Evolutionary conservation across 1,284 basidiomycete species (phyloP).

Genomic region (Naganishia sp.): DNA sequence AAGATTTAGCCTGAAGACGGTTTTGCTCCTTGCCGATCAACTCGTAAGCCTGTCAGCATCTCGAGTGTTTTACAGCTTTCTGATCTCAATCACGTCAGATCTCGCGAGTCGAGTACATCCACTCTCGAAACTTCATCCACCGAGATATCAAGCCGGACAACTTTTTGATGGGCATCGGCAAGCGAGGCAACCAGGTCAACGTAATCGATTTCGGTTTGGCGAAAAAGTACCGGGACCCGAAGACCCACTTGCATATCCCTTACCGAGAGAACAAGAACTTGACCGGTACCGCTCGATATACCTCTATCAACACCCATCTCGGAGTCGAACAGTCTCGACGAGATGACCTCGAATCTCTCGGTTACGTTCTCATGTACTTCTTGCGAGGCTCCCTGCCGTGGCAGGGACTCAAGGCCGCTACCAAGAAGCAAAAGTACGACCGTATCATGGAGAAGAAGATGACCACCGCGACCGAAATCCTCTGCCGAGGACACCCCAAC

Average conservation of each 20-base stretch:
- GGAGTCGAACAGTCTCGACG: constrained; percentile 96
- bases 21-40: constrained; percentile 94
- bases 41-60: constrained; percentile 62
- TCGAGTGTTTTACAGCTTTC: constrained; percentile 25
- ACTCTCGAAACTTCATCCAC: constrained; percentile 99
- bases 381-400: constrained; percentile 92
- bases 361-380: constrained; percentile 97
- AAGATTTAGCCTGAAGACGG: constrained; percentile 97
- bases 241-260: constrained; percentile 98
- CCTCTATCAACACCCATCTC: constrained; percentile 97
- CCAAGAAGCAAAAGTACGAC: constrained; percentile 99
- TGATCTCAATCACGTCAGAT: constrained; percentile 62
- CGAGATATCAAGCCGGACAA: constrained; percentile 99
- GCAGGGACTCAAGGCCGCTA: constrained; percentile 97
- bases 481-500: constrained; percentile 95
- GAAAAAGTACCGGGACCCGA: constrained; percentile 99
- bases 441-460: constrained; percentile 99
- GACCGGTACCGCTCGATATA: constrained; percentile 98
- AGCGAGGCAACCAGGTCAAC: constrained; percentile 99
- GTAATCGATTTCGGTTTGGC: constrained; percentile 99
- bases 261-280: constrained; percentile 99
- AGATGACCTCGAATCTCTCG: constrained; percentile 93
- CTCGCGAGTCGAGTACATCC: constrained; percentile 98
- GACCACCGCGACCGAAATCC: constrained; percentile 92
- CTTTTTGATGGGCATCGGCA: constrained; percentile 99